Evolutionary conservation across 2,329 filamentous ascomycete species (phyloP), one percentile per base, ranked within the genome.

Genomic region (Cytospora paraplurivora): DNA sequence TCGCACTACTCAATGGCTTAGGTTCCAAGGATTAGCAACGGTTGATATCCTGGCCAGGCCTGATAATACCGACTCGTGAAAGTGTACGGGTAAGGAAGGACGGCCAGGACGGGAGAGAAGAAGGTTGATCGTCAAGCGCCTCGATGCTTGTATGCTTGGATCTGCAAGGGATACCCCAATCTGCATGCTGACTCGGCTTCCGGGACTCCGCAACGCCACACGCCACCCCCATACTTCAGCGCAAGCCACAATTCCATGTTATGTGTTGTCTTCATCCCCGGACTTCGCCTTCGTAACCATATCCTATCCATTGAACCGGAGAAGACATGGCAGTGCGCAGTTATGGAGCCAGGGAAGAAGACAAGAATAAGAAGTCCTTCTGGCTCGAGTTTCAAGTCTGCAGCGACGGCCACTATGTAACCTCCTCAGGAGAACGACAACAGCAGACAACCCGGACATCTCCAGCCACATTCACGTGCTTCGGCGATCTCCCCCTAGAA

Each of bases 361-460:
- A 51, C 6, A 35, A 58, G 15, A 38, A 52, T 32, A 50, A 62
- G 50, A 66, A 63, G 56, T 44, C 56, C 27, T 79, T 81, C 72
- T 79, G 77, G 76, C 77, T 82, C 49, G 75, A 79, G 63, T 82
- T 82, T 68, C 75, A 76, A 62, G 74, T 79, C 54, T 73, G 79
- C 69, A 73, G 75, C 67, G 78, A 81, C 71, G 64, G 56, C 38
- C 57, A 59, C 34, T 38, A 57, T 49, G 53, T 27, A 4, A 27
- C 38, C 41, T 33, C 56, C 7, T n/a, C 44, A 12, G n/a, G n/a
- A 19, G 44, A 47, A 17, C 44, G 4, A 21, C n/a, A 21, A 15
- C 2, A 12, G 27, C 50, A 33, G 32, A 11, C 19, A n/a, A 13
- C 44, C 17, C 33, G 37, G 35, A 19, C 56, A 33, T 17, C 55